Evolutionary conservation across 2,329 filamentous ascomycete genomes (phyloP), one percentile per base, ranked within the genome.

Genomic region (Fusarium poae): DNA sequence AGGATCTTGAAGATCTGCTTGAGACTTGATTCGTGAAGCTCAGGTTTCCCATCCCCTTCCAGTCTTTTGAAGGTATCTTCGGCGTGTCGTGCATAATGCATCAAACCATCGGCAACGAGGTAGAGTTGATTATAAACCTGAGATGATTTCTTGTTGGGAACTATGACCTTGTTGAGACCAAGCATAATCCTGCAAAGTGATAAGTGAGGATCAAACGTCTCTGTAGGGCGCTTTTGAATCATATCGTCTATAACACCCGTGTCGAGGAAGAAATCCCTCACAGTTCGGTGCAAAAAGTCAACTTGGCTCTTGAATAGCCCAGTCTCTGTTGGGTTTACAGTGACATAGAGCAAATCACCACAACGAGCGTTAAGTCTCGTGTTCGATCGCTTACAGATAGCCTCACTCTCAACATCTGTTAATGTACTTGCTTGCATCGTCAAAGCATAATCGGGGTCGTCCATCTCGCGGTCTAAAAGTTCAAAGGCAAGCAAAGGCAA

Each of bases 111-210:
- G 0, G 25, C 12, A 1, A 52, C 13, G 6, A 32, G 2, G 2
- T 32, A 20, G 2, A 30, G 10, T 9, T 40, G 48, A 15, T 40
- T n/a, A 7, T 23, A 52, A 15, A 34, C n/a, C 10, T 23, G 12
- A 6, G 34, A 20, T 2, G 20, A 34, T 2, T 8, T 11, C 6
- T 23, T 10, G 35, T 11, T 5, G 2, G 16, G n/a, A 7, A 5
- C 4, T 2, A 30, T 11, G 15, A 18, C 10, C 12, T 53, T 44
- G 8, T 15, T 44, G 12, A 53, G 18, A 6, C 35, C 37, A 11
- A 53, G 37, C 50, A 53, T 53, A 3, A 44, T 43, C 18, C 6
- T 53, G 11, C 37, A 53, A 5, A 53, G 27, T 11, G 50, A 43
- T 6, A 44, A 12, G 9, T 53, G 20, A 9, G 50, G 20, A n/a